Evolutionary conservation across 2,329 filamentous ascomycete species (phyloP).

Genomic region (Aspergillus cejpii): DNA sequence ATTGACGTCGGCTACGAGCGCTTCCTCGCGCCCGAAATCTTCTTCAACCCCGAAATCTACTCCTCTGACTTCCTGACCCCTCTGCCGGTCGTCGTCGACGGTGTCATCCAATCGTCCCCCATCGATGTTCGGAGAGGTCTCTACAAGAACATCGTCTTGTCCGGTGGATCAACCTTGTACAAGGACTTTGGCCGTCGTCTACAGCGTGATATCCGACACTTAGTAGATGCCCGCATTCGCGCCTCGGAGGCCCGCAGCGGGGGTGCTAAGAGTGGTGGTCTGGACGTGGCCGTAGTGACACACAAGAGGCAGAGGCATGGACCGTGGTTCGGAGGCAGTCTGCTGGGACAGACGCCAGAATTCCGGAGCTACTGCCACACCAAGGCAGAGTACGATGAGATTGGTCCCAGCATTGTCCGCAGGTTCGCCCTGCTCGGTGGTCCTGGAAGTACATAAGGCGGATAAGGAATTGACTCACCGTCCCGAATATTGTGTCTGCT

Average conservation of each 20-base stretch:
- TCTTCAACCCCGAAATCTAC: constrained; percentile 99
- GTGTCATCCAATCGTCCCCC: constrained; percentile 92
- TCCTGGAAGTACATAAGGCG: constrained; percentile 55
- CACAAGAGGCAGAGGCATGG: constrained; percentile 97
- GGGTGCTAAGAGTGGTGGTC: constrained; percentile 82
- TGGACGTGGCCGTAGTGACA: constrained; percentile 94
- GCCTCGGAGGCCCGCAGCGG: constrained; percentile 88
- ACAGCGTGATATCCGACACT: constrained; percentile 93
- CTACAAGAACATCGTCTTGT: constrained; percentile 99
- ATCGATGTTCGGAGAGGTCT: constrained; percentile 95
- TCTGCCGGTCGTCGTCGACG: constrained; percentile 86
- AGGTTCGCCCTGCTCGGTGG: constrained; percentile 90
- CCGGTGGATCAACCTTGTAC: constrained; percentile 93
- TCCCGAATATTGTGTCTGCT: neutral
- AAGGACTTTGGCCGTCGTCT: constrained; percentile 95
- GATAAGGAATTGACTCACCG: neutral
- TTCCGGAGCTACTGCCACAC: constrained; percentile 99
- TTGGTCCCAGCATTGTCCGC: constrained; percentile 89
- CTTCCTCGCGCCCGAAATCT: constrained; percentile 96
- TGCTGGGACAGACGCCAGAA: constrained; percentile 94
- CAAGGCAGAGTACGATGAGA: constrained; percentile 83
- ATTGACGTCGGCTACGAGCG: constrained; percentile 97
- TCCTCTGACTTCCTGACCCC: constrained; percentile 97
- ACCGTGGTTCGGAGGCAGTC: constrained; percentile 95
- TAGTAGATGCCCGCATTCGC: constrained; percentile 87